Base-by-base conservation (phyloP, 2,329 filamentous ascomycete genomes). In the Magnaporthiopsis poae region DNA sequence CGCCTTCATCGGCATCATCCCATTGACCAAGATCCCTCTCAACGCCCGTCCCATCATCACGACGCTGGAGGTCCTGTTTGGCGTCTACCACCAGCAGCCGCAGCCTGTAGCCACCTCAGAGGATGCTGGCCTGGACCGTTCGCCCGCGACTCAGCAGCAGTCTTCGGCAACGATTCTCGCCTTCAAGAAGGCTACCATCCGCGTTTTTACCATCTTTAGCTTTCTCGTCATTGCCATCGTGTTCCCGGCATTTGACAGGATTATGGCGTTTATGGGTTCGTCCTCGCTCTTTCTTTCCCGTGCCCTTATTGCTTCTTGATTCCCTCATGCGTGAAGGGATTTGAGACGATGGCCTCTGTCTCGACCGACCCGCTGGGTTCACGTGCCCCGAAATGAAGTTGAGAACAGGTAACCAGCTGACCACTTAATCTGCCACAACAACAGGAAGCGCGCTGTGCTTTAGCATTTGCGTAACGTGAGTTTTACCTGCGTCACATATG, bases 11-110 rank as follows among this genome's bases (percentile, higher is more conserved):
- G 90, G 90, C 73, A 92, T 97, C 74, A 96, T 98, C 69, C 95
- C 94, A 0, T 80, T 99, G 65, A 97, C 94, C 52, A 99, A 99
- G 78, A 88, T 97, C n/a, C 92, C 93, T 0, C 81, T 97, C 52
- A 96, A 93, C 75, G 89, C 90, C 11, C 89, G 93, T 1, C 95
- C 94, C 13, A 93, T 98, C 71, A 86, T 96, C 70, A 88, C 88
- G 39, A 97, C 92, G 0, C 77, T 91, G 65, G 95, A 98, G 79
- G 86, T 95, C 63, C 79, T 96, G 67, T 84, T 87, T 68, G 92
- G 92, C 62, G 82, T 97, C 61, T 88, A 91, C 73, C 76, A 76
- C 60, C 73, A 72, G 52, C 64, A 60, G 18, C 39, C 21, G 35
- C 60, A 61, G 15, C 35, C 35, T 13, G 35, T 13, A 36, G 35